Percentiles rank a stretch among this genome's conserved stretches.
Evolutionary conservation across 1,284 basidiomycete genomes (phyloP).

Genomic region (Pyrrhoderma noxium): DNA sequence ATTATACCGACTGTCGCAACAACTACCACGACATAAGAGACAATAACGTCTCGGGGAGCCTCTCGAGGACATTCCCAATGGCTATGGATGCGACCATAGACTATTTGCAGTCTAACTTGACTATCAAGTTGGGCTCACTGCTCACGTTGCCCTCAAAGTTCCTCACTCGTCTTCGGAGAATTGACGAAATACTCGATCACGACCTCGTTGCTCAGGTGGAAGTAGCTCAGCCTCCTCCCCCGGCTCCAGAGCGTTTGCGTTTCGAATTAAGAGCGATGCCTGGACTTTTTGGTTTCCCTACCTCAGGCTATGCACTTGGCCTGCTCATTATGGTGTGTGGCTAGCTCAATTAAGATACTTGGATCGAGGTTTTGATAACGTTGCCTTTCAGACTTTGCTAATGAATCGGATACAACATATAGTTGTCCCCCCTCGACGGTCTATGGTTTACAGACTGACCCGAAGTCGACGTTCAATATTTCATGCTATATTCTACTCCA

Average conservation of each 20-base stretch:
- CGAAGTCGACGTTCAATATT: slow-evolving; percentile 24
- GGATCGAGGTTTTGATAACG: slow-evolving; percentile 12
- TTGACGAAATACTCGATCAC: slow-evolving; percentile 18
- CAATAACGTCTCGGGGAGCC: background rate
- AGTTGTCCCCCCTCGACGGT: slow-evolving; percentile 56
- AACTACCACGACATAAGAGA: background rate
- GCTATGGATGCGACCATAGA: slow-evolving; percentile 12
- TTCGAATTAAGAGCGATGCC: slow-evolving; percentile 31
- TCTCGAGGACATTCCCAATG: background rate
- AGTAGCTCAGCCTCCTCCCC: slow-evolving; percentile 8
- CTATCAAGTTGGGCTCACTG: slow-evolving; percentile 18
- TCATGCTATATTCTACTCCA: slow-evolving; percentile 29
- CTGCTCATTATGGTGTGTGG: slow-evolving; percentile 53
- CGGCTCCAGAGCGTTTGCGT: slow-evolving; percentile 7
- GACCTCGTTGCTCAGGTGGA: slow-evolving; percentile 12
- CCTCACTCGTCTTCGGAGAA: slow-evolving; percentile 19
- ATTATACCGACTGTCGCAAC: too few relatives aligned
- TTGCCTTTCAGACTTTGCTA: slow-evolving; percentile 46
- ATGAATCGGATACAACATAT: slow-evolving; percentile 70
- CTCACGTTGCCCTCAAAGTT: slow-evolving; percentile 20
- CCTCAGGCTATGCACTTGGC: slow-evolving; percentile 60
- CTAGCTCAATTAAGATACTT: background rate
- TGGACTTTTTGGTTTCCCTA: slow-evolving; percentile 61
- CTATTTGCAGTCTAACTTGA: slow-evolving; percentile 16
- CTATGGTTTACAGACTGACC: slow-evolving; percentile 26